Conservation (phyloP, 768 basidiomycete species). For the Macrolepiota dolichaula region DNA sequence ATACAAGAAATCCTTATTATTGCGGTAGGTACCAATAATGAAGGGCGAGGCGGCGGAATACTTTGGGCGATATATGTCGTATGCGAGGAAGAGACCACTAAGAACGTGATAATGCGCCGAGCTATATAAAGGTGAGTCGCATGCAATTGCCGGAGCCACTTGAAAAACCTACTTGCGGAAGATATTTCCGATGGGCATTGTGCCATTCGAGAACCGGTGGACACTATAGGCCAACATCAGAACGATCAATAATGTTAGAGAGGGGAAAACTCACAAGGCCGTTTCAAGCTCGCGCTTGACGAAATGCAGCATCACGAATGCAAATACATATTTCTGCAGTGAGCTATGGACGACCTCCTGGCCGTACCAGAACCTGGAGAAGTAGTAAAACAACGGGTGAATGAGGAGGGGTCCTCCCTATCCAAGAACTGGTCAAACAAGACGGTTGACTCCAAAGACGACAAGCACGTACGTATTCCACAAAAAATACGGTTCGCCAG, state of each 20-base stretch:
- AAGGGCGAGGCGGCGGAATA: constrained; percentile 66
- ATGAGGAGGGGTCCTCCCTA: constrained; percentile 87
- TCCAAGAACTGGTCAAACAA: constrained; percentile 3
- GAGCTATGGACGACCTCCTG: constrained; percentile 65
- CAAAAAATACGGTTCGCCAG: constrained; percentile 85
- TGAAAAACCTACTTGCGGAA: constrained; percentile 74
- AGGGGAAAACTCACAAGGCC: constrained; percentile 58
- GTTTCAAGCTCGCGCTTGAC: constrained; percentile 92
- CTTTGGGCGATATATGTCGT: constrained; percentile 77
- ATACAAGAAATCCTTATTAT: constrained; percentile 66
- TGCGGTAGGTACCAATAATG: constrained; percentile 58
- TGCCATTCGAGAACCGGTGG: constrained; percentile 93
- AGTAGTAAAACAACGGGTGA: constrained; percentile 81
- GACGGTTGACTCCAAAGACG: not conserved
- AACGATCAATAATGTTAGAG: not conserved
- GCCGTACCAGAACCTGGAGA: constrained; percentile 70
- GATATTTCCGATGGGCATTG: constrained; percentile 84
- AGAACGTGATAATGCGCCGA: constrained; percentile 88
- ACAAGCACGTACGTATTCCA: constrained; percentile 82
- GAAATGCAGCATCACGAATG: constrained; percentile 83
- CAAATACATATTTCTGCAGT: constrained; percentile 76
- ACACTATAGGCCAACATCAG: constrained; percentile 44
- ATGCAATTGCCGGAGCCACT: not conserved
- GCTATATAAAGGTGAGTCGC: constrained; percentile 35
- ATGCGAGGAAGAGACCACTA: constrained; percentile 73